Evolutionary conservation across 2,329 filamentous ascomycete species (phyloP).

Genomic region (Colletotrichum cereale): DNA sequence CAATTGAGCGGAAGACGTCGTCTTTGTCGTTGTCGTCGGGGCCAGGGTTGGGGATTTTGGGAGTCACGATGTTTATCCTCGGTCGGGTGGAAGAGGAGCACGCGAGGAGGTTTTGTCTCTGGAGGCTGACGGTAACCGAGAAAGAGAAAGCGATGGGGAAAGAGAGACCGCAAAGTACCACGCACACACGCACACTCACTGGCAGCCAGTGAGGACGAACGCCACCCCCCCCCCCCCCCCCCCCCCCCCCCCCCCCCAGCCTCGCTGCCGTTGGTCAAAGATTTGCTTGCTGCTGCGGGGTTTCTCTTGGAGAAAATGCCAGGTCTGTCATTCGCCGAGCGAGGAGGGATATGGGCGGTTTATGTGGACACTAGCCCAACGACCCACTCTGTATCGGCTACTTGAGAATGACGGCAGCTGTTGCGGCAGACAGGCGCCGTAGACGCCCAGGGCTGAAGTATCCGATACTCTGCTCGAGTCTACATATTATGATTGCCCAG

Average conservation of each 20-base stretch:
- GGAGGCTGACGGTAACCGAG: conserved; percentile 25
- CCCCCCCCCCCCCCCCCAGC: conserved; percentile 19
- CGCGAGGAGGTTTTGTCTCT: conserved; percentile 34
- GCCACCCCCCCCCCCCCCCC: conserved; percentile 22
- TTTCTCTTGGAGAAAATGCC: conserved; percentile 39
- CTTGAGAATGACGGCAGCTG: conserved; percentile 4
- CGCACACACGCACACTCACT: not conserved
- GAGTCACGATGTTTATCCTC: conserved; percentile 40
- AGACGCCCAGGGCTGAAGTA: conserved; percentile 11
- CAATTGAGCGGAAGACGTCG: conserved; percentile 20
- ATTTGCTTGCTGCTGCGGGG: conserved; percentile 40
- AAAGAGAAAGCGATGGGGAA: conserved; percentile 3
- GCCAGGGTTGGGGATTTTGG: conserved; percentile 13
- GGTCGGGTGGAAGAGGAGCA: conserved; percentile 40
- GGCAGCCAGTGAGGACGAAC: conserved; percentile 20
- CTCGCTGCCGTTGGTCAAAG: conserved; percentile 39
- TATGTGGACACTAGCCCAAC: conserved; percentile 6
- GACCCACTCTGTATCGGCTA: conserved; percentile 19
- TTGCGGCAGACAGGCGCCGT: not conserved
- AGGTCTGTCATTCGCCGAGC: conserved; percentile 22
- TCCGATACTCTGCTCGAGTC: not conserved
- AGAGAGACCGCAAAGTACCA: conserved; percentile 4
- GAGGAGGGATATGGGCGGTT: conserved; percentile 12
- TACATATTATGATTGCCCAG: conserved; percentile 3
- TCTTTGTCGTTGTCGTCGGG: conserved; percentile 16